phyloP scores from a whole-genome alignment of 768 basidiomycete species.

The Boletellus sp. region DNA sequence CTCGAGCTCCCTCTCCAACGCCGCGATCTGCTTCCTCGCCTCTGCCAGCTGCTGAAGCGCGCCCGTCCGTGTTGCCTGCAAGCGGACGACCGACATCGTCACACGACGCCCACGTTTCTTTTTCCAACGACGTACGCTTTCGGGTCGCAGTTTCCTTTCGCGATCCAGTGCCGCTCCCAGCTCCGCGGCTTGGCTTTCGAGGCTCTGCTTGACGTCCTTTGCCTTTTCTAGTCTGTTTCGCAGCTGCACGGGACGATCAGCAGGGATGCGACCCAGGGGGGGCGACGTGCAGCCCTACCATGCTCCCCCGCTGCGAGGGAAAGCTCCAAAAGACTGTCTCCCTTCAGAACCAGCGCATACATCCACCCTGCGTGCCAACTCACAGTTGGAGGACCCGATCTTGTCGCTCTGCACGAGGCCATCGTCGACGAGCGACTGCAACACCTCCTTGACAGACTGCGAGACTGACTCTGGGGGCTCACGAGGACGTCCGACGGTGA shows the following conservation, averaged over 20 bases:
- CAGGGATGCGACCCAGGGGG: background rate
- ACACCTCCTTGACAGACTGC: constrained; percentile 88
- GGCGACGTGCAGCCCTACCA: constrained; percentile 41
- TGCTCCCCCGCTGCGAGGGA: constrained; percentile 80
- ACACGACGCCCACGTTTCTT: background rate
- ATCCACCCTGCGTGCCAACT: constrained; percentile 26
- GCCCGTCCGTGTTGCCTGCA: constrained; percentile 54
- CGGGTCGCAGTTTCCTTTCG: constrained; percentile 53
- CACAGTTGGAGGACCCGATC: constrained; percentile 93
- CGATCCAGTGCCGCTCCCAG: constrained; percentile 42
- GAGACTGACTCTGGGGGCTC: constrained; percentile 49
- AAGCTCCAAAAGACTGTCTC: constrained; percentile 90
- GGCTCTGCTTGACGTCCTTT: constrained; percentile 42
- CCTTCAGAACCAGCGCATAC: constrained; percentile 20
- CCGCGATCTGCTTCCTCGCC: constrained; percentile 46
- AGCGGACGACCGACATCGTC: background rate
- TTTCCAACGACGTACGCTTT: constrained; percentile 46
- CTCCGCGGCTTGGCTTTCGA: constrained; percentile 49
- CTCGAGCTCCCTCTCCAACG: constrained; percentile 63
- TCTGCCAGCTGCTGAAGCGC: constrained; percentile 48
- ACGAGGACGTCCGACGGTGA: background rate
- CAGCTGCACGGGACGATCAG: constrained; percentile 38
- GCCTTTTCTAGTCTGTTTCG: constrained; percentile 51
- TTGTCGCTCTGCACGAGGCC: constrained; percentile 85
- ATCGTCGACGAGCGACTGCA: constrained; percentile 85